Conservation (phyloP, 768 basidiomycete species). For the Cytidiella melzeri region DNA sequence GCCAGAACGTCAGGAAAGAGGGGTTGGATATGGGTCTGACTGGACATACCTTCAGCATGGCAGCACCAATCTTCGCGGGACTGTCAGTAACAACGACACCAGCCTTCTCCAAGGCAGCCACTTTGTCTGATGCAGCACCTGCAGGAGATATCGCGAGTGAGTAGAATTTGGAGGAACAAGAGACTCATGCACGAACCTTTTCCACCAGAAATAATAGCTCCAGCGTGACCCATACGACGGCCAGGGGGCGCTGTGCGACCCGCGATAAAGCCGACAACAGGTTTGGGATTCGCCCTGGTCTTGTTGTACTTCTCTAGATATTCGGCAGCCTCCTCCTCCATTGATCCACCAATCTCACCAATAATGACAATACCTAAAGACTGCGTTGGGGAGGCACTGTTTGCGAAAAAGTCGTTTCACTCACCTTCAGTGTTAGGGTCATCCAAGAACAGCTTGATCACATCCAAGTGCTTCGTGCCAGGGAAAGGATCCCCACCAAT, state of each 20-base stretch:
- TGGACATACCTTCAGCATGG: slow-evolving; percentile 79
- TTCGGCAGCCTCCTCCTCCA: slow-evolving; percentile 99
- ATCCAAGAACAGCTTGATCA: slow-evolving; percentile 91
- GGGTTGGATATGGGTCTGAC: not conserved
- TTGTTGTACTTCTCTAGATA: slow-evolving; percentile 93
- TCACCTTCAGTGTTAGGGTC: slow-evolving; percentile 90
- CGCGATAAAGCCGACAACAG: slow-evolving; percentile 96
- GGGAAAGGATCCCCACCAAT: slow-evolving; percentile 98
- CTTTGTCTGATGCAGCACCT: slow-evolving; percentile 93
- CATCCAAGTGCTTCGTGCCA: slow-evolving; percentile 93
- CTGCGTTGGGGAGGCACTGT: too few species aligned
- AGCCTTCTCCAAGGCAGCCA: slow-evolving; percentile 82
- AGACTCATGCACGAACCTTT: slow-evolving; percentile 51
- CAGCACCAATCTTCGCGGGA: slow-evolving; percentile 88
- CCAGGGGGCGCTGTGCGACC: slow-evolving; percentile 97
- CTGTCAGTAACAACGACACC: slow-evolving; percentile 92
- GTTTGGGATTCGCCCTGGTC: slow-evolving; percentile 80
- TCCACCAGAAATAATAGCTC: slow-evolving; percentile 96
- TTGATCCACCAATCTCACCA: slow-evolving; percentile 97
- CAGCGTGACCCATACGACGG: slow-evolving; percentile 96
- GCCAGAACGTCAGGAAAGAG: slow-evolving; percentile 5
- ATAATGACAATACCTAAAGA: slow-evolving; percentile 87
- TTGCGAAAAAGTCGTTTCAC: too few species aligned
- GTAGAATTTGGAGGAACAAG: too few species aligned
- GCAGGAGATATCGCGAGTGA: slow-evolving; percentile 6